phyloP scores from a whole-genome alignment of 2,329 filamentous ascomycete genomes.

The Cytospora mali region DNA sequence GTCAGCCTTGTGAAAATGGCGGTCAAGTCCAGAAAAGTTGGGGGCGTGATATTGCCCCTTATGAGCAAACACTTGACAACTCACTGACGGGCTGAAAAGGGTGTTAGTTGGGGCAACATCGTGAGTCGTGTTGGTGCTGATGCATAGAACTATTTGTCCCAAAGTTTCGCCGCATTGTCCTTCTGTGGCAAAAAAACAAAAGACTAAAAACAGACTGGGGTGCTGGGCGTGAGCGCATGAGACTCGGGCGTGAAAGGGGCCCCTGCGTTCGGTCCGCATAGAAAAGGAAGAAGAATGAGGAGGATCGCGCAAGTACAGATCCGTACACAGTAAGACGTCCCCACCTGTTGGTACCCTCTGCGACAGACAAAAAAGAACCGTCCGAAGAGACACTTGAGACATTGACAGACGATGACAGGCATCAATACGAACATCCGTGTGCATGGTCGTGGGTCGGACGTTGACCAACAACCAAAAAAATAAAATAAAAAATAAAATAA shows the following conservation, averaged over 20 bases:
- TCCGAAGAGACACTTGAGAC: constrained; percentile 3
- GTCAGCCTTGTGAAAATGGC: constrained; percentile 20
- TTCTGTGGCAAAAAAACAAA: background rate
- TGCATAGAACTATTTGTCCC: background rate
- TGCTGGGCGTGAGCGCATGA: constrained; percentile 2
- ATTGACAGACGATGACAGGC: constrained; percentile 9
- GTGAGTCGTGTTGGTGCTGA: constrained; percentile 8
- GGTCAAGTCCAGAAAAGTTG: constrained; percentile 13
- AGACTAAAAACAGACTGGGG: too few species aligned
- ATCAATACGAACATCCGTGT: constrained; percentile 1
- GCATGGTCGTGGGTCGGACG: background rate
- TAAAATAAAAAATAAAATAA: too few species aligned
- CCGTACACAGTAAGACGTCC: background rate
- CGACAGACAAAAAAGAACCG: background rate
- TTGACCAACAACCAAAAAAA: too few species aligned
- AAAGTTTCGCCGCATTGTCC: constrained; percentile 15
- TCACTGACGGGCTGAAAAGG: constrained; percentile 11
- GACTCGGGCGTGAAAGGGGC: constrained; percentile 7
- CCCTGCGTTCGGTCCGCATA: background rate
- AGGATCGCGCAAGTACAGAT: too few species aligned
- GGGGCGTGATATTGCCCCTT: constrained; percentile 12
- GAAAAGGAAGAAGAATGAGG: background rate
- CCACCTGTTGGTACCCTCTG: constrained; percentile 1
- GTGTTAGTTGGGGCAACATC: background rate
- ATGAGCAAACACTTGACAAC: too few species aligned